These are phyloP conservation scores for Mayamaea pseudoterrestris DNA, from an alignment of 108 stramenopile species.

Conservation along the genomic window DNA sequence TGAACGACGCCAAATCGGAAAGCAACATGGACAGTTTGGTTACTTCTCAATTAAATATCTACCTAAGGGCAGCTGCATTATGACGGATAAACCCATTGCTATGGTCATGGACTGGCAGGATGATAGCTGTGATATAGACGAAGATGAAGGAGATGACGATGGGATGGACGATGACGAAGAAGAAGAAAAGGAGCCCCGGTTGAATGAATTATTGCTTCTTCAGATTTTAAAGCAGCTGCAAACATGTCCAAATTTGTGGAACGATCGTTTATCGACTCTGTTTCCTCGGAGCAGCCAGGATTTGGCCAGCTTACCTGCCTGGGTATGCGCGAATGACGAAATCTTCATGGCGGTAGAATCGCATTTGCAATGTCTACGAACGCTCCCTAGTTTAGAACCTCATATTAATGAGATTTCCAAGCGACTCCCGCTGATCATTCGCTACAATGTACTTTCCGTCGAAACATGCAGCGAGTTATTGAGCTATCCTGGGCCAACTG, in stretches of 20 bases:
- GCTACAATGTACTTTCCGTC: conserved; percentile 55
- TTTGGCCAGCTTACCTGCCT: conserved; percentile 29
- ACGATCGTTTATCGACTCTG: conserved; percentile 27
- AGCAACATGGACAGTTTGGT: too few relatives aligned
- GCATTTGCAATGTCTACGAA: conserved; percentile 8
- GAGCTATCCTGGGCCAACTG: conserved; percentile 38
- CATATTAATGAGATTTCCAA: conserved; percentile 39
- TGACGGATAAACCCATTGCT: conserved; percentile 42
- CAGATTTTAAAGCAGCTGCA: conserved; percentile 31
- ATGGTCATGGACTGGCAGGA: conserved; percentile 48
- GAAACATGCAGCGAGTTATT: conserved; percentile 59
- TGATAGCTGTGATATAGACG: conserved; percentile 19
- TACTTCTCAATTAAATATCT: conserved; percentile 35
- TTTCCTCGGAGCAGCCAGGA: conserved; percentile 43
- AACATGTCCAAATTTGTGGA: conserved; percentile 37
- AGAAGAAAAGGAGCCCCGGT: conserved; percentile 17
- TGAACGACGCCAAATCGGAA: conserved; percentile 27
- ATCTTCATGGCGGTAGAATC: conserved; percentile 26
- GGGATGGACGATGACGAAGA: conserved; percentile 26
- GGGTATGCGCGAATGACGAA: conserved; percentile 35
- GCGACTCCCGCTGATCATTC: conserved; percentile 55
- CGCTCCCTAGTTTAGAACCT: conserved; percentile 5
- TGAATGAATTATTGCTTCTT: conserved; percentile 47
- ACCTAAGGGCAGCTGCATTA: conserved; percentile 28
- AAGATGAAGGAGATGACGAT: conserved; percentile 22